Base-by-base conservation (phyloP, 2,329 filamentous ascomycete genomes). In the Xylaria sp. region DNA sequence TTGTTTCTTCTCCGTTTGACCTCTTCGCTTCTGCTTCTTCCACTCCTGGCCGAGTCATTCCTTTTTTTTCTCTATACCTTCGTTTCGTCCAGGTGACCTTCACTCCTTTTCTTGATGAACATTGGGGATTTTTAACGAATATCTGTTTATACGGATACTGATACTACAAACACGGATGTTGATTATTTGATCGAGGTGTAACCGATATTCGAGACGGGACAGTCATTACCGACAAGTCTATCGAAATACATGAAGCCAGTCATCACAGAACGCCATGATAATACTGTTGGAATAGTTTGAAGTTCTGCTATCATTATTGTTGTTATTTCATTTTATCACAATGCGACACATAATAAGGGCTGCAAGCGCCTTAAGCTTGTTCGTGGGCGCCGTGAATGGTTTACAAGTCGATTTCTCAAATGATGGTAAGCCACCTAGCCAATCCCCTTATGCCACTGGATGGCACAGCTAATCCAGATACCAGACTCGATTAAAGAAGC, bases 401-500 rank as follows among this genome's bases (percentile, higher is more conserved):
- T 65, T 79, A 64, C 52, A 74, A 33, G 66, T 79, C 42, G 71
- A 76, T 57, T 69, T 76, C 28, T 70, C 68, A 46, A 73, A 69
- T 63, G 72, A 76, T 28, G 69, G 77, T 78, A 69, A 28, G 72
- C 61, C 31, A 54, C 28, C 35, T n/a, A n/a, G n/a, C n/a, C n/a
- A n/a, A n/a, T 43, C 55, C 43, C 43, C 21, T 0, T 17, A 11
- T 19, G 35, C 7, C n/a, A n/a, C n/a, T n/a, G n/a, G 3, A 28
- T 38, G 42, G 52, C 42, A 38, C 65, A 25, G 75, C 81, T 68
- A 77, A 80, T 60, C 68, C 73, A 40, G 73, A 75, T 6, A 12
- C 21, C 62, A 86, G 83, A 76, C 50, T 85, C 84, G 0, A 72
- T 87, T 57, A 84, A 83, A 63, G 72, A 76, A 23, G 72, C 69